Evolutionary conservation across 2,329 filamentous ascomycete species (phyloP).

Genomic region (Fusarium goolgardi): DNA sequence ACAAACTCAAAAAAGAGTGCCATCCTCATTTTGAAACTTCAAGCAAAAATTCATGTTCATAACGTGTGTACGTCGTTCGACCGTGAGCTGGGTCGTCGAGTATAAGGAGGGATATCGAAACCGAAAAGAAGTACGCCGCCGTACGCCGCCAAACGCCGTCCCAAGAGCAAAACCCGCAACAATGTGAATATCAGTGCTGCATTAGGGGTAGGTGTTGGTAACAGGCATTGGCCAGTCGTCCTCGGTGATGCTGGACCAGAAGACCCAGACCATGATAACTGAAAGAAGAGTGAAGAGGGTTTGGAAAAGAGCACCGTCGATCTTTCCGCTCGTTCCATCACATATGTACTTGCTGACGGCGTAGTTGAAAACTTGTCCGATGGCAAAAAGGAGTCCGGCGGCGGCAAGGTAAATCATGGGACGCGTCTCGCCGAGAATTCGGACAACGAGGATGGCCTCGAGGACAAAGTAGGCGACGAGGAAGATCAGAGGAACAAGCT

Average conservation of each 20-base stretch:
- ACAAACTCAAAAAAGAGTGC: slow-evolving; percentile 33
- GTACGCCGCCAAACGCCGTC: slow-evolving; percentile 46
- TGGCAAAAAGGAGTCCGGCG: slow-evolving; percentile 84
- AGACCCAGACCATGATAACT: slow-evolving; percentile 87
- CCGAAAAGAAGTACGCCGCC: slow-evolving; percentile 43
- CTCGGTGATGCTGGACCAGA: slow-evolving; percentile 99
- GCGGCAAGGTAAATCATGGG: slow-evolving; percentile 89
- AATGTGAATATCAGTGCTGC: slow-evolving; percentile 4
- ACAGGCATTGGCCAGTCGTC: slow-evolving; percentile 88
- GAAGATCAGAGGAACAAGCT: slow-evolving; percentile 88
- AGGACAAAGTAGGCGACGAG: slow-evolving; percentile 88
- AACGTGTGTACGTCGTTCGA: slow-evolving; percentile 47
- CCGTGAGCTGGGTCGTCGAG: slow-evolving; percentile 44
- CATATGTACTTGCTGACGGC: slow-evolving; percentile 93
- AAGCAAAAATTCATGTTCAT: slow-evolving; percentile 44
- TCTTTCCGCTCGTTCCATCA: slow-evolving; percentile 81
- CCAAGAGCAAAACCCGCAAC: slow-evolving; percentile 34
- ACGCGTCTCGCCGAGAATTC: slow-evolving; percentile 85
- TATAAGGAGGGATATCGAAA: slow-evolving; percentile 47
- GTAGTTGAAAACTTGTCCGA: slow-evolving; percentile 97
- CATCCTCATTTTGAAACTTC: slow-evolving; percentile 32
- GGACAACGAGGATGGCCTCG: slow-evolving; percentile 84
- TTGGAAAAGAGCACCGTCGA: slow-evolving; percentile 93
- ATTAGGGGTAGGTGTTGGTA: slow-evolving; percentile 55
- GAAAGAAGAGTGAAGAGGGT: slow-evolving; percentile 90